Evolutionary conservation across 768 basidiomycete genomes (phyloP).

Genomic region (Rhizopogon vulgaris): DNA sequence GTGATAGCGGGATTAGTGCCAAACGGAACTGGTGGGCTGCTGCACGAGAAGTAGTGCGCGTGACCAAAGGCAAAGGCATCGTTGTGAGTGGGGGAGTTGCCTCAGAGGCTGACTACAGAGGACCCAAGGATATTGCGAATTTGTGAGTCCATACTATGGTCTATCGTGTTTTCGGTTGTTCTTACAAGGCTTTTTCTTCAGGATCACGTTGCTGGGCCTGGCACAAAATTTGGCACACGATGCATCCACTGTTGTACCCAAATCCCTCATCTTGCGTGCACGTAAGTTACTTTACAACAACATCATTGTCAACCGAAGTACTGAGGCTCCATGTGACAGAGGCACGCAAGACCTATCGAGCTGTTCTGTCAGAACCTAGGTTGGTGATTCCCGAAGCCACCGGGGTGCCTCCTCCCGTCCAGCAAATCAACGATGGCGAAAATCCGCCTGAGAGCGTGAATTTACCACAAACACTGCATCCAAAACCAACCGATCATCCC

Average conservation of each 20-base stretch:
- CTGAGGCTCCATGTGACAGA: slow-evolving; percentile 34
- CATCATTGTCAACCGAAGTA: background rate
- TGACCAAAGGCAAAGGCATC: slow-evolving; percentile 75
- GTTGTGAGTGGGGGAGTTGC: slow-evolving; percentile 65
- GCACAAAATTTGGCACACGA: slow-evolving; percentile 64
- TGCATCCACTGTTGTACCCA: slow-evolving; percentile 52
- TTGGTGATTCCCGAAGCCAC: slow-evolving; percentile 45
- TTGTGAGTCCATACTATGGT: slow-evolving; percentile 40
- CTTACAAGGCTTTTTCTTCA: slow-evolving; percentile 19
- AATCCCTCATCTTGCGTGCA: slow-evolving; percentile 65
- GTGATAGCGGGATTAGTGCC: slow-evolving; percentile 45
- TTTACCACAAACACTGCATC: background rate
- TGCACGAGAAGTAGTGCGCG: slow-evolving; percentile 69
- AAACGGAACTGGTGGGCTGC: slow-evolving; percentile 85
- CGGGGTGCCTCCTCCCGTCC: background rate
- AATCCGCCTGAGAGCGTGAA: background rate
- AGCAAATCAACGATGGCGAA: background rate
- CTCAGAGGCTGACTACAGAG: slow-evolving; percentile 57
- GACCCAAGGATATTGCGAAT: slow-evolving; percentile 70
- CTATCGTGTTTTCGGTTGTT: background rate
- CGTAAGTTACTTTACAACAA: slow-evolving; percentile 43
- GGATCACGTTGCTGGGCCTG: slow-evolving; percentile 61
- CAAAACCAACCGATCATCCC: background rate
- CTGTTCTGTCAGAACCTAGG: slow-evolving; percentile 70
- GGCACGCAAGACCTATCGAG: slow-evolving; percentile 76